Base-by-base conservation (phyloP, 2,329 filamentous ascomycete genomes). In the Pezicula neosporulosa region DNA sequence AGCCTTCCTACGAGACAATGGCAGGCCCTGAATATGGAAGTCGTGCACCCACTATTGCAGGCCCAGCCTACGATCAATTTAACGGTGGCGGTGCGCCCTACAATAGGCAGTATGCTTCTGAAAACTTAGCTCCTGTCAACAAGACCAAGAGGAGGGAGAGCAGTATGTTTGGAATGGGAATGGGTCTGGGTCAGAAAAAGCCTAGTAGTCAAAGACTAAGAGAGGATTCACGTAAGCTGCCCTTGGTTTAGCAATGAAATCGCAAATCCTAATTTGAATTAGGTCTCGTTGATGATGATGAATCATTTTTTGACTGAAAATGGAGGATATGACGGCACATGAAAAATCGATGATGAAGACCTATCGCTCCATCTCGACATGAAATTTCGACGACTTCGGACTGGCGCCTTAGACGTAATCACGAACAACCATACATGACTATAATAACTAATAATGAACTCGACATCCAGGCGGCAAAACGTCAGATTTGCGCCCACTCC, bases 81-180 rank as follows among this genome's bases (percentile, higher is more conserved):
- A 59, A 62, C 49, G 63, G 65, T 38, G 61, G 60, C 35, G 55
- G 58, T 19, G 60, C 58, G 24, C 62, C 66, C 35, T 61, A 66
- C 44, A 60, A 66, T 48, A 63, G 67, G 45, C 64, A 68, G 48
- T 64, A 53, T 42, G 62, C 61, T 15, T 60, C 50, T 44, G 64
- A 60, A 16, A 60, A 60, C 46, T 56, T 27, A 52, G 62, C 47
- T 70, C 72, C 45, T 68, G 56, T 58, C 30, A 60, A 60, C 54
- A 78, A 71, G 59, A 62, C 64, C 38, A 79, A 75, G 62, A 73
- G 81, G 45, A 76, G 83, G 46, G 82, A 86, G 66, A 86, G 83
- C 60, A 72, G 74, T 43, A 81, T 86, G 66, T 81, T 83, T 54
- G 58, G 71, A 18, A 71, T 77, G 57, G 65, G 69, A 47, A 75